Base-by-base conservation (phyloP, 768 basidiomycete species). In the Mrakia hoshinonis region DNA sequence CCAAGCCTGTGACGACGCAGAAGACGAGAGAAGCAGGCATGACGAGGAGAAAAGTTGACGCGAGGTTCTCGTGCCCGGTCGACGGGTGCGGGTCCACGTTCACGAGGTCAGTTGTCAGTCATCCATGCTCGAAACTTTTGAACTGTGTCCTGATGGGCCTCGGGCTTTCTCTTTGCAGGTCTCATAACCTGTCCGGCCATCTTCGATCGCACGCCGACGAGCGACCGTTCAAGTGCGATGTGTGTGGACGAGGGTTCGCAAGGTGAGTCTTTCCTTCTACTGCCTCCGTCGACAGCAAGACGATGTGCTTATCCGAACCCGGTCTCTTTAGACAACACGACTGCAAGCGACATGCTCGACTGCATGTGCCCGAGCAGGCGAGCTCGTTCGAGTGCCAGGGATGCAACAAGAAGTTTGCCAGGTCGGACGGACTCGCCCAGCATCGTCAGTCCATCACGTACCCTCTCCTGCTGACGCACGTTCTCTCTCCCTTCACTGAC, bases 31-130 rank as follows among this genome's bases (percentile, higher is more conserved):
- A 68, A 38, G 67, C 67, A 7, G 67, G 67, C 22, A 60, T 68
- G 43, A 68, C 51, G 31, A 58, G 67, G n/a, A 39, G 67, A 39
- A 68, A 68, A 26, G 67, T 68, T n/a, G 67, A 68, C n/a, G 67
- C 67, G 38, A 55, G 51, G 67, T 68, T 68, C 26, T 36, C 39
- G 1, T 68, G 67, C 46, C 38, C 55, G 1, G 39, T 68, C 15
- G 67, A 68, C 11, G 67, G 67, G 4, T 68, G 67, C 46, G 67
- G 67, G 12, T 51, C 67, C 24, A 68, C 54, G 29, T 68, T 68
- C 26, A 68, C 67, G 9, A 55, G 67, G 67, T 68, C 18, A 29
- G 67, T 7, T 31, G 3, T 52, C 49, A 31, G 51, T 1, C 38
- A 4, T 20, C n/a, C 11, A 20, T 55, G 5, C 49, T 49, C 47